Evolutionary conservation across 768 basidiomycete genomes (phyloP).

Genomic region (Ramaria rubella): DNA sequence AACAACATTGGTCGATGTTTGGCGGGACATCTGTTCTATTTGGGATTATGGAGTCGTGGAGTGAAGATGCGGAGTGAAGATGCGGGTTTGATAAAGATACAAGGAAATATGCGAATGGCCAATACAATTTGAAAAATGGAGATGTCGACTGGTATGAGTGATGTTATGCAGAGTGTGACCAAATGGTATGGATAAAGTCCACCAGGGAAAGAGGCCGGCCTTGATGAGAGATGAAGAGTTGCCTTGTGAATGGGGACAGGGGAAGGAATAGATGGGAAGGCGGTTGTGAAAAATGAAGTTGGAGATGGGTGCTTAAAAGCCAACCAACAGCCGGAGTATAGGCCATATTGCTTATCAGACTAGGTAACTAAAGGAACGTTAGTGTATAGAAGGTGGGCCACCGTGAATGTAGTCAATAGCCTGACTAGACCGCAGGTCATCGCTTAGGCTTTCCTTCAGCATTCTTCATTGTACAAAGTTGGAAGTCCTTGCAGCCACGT

Average conservation of each 20-base stretch:
- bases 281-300: not conserved
- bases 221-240: not conserved
- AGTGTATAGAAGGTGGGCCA: no score
- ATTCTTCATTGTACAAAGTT: no score
- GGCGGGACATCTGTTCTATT: not conserved
- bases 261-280: not conserved
- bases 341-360: no score
- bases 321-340: no score
- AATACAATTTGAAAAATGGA: not conserved
- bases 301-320: not conserved
- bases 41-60: not conserved
- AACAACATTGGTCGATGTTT: constrained; percentile 1
- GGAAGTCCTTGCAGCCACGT: no score
- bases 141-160: not conserved
- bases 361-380: no score
- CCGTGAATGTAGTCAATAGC: no score
- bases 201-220: constrained; percentile 8
- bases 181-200: not conserved
- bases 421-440: no score
- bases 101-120: not conserved
- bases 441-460: no score
- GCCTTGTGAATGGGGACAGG: not conserved
- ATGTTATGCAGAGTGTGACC: not conserved
- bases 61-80: not conserved
- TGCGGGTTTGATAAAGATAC: constrained; percentile 1